Evolutionary conservation across 495 filamentous ascomycete genomes (phyloP), one percentile per base, ranked within the genome.

Genomic region (Diplogelasinospora grovesii): DNA sequence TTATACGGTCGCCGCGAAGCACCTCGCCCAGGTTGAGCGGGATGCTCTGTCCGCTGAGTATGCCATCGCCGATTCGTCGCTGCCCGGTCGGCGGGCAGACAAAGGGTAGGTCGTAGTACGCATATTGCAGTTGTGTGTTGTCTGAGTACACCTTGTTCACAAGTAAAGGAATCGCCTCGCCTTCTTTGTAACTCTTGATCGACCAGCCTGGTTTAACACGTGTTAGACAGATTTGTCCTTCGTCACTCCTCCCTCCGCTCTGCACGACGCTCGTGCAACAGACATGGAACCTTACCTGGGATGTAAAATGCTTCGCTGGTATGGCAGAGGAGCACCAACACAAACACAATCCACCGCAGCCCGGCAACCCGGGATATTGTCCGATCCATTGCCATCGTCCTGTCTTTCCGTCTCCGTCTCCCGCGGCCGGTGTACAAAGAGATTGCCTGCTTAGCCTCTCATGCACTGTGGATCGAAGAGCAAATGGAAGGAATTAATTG

Each of bases 61-160:
- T 78, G 22, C 79, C 78, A 2, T 80, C 79, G 10, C 81, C 82
- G 32, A 74, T 74, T 47, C 82, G 80, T 45, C 70, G 71, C 40
- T 75, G 70, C 21, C 84, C 85, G 13, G 79, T 84, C 1, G 85
- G 86, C 7, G 85, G 87, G 52, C 86, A 94, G 37, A 94, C 85
- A 57, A 96, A 95, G 16, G 89, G 88, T 8, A 94, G 81, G 51
- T 94, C 86, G 53, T 82, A 89, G 68, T 90, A 95, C 48, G 89
- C 89, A 76, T 88, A 96, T 62, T 94, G 87, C 7, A 96, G 68
- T 59, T 95, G 84, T 0, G 87, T 90, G 48, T 86, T 80, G 65
- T 94, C 89, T 46, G 87, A 94, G 65, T 89, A 93, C 52, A 93
- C 83, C 62, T 96, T 95, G 66, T 96, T 96, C 39, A 92, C 86